A percentile compares a stretch with the other conserved stretches of the same genome.
Conservation (phyloP, 805 yeast genomes). For the Zygotorulaspora chibaensis region DNA sequence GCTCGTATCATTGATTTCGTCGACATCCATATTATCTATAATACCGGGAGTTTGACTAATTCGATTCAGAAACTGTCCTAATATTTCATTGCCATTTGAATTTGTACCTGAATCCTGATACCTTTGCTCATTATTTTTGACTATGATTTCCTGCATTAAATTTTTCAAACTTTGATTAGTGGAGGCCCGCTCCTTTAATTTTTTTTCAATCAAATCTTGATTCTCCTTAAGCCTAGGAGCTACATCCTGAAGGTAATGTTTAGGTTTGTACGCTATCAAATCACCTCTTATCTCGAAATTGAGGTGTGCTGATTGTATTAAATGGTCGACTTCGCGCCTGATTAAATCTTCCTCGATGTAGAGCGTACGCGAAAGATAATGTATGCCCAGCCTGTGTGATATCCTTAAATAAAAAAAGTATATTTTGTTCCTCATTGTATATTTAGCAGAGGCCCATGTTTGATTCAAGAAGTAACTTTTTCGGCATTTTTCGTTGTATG, state of each 20-base stretch:
- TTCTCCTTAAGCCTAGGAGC: conserved; percentile 10
- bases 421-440: conserved; percentile 26
- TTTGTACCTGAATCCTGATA: background rate
- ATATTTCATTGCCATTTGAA: background rate
- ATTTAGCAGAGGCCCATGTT: conserved; percentile 20
- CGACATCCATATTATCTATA: conserved; percentile 17
- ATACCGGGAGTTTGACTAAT: conserved; percentile 3
- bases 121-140: conserved; percentile 8
- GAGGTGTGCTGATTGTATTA: conserved; percentile 20
- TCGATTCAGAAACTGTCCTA: background rate
- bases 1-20: conserved; percentile 17
- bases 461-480: conserved; percentile 19
- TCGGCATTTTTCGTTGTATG: conserved; percentile 13
- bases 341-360: conserved; percentile 18
- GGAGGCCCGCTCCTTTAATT: conserved; percentile 6
- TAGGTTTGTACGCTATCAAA: conserved; percentile 11
- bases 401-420: conserved; percentile 30
- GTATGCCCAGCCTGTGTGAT: conserved; percentile 20
- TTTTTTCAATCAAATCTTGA: conserved; percentile 4
- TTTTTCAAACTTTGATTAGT: conserved; percentile 11
- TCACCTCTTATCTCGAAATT: conserved; percentile 23
- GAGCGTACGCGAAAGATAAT: conserved; percentile 25
- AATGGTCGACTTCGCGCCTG: conserved; percentile 15
- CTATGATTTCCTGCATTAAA: conserved; percentile 14
- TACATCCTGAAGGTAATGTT: conserved; percentile 12